Percentiles rank a stretch among this genome's conserved stretches.
Conservation (phyloP, 192 early-diverging fungal genomes). For the Backusella morwellensis region DNA sequence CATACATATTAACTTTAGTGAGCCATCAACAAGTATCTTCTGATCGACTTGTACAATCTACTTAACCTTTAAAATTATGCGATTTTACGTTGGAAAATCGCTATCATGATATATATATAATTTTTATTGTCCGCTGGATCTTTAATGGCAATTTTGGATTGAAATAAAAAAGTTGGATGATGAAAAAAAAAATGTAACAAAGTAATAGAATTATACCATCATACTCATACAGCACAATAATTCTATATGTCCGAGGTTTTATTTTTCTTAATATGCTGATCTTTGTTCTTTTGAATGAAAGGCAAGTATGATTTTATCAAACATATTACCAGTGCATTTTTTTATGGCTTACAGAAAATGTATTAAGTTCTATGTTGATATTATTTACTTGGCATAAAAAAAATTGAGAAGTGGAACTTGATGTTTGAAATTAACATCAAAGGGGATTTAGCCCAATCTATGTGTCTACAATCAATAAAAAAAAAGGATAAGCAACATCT, state of each 20-base stretch:
- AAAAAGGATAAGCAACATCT: neutral
- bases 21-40: neutral
- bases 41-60: neutral
- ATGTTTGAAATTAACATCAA: neutral
- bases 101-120: neutral
- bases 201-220: neutral
- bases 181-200: neutral
- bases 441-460: neutral
- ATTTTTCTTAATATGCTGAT: neutral
- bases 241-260: neutral
- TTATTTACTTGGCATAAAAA: neutral
- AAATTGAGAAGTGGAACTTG: neutral
- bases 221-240: neutral
- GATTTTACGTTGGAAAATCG: neutral
- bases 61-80: neutral
- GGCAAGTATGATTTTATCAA: too few species aligned
- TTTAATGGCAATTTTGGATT: slow-evolving; percentile 1
- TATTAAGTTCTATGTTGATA: neutral
- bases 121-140: neutral
- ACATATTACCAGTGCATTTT: neutral
- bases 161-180: neutral
- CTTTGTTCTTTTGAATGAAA: too few species aligned
- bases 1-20: neutral
- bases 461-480: neutral
- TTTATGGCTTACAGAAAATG: neutral